Percentiles rank a stretch among this genome's conserved stretches.
Evolutionary conservation across 257 asterid genomes (phyloP).

Genomic region (Solanum tacnaense): DNA sequence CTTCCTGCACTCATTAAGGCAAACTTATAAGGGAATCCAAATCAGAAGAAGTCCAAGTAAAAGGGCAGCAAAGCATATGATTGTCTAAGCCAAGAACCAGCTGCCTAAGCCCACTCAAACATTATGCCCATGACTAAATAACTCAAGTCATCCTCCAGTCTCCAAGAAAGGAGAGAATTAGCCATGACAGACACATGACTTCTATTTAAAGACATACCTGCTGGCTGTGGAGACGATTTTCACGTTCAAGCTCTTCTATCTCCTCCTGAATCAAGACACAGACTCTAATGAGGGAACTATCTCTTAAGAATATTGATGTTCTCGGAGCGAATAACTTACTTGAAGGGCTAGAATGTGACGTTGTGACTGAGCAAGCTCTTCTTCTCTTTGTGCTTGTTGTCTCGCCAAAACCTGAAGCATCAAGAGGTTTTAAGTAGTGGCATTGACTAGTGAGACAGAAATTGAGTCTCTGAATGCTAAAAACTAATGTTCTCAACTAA

Average conservation of each 20-base stretch:
- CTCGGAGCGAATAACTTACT: constrained; percentile 28
- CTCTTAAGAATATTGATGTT: neutral
- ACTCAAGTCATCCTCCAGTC: neutral
- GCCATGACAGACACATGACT: neutral
- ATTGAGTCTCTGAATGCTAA: neutral
- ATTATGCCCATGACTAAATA: neutral
- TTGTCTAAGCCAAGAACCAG: neutral
- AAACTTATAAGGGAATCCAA: neutral
- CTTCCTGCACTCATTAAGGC: constrained; percentile 47
- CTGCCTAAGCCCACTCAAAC: neutral
- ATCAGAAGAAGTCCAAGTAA: neutral
- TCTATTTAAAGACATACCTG: constrained; percentile 43
- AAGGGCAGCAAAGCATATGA: neutral
- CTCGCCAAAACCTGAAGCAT: constrained; percentile 84
- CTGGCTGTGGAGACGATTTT: constrained; percentile 94
- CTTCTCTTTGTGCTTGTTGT: constrained; percentile 99
- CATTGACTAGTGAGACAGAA: neutral
- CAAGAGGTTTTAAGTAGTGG: constrained; percentile 4
- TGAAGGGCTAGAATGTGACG: constrained; percentile 97
- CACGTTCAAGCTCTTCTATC: constrained; percentile 95
- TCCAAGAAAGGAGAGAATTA: neutral
- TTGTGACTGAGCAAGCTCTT: constrained; percentile 95
- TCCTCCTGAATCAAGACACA: constrained; percentile 62
- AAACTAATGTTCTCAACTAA: neutral
- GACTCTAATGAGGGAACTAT: neutral